phyloP scores from a whole-genome alignment of 2,329 filamentous ascomycete species.

The Dissoconium aciculare region DNA sequence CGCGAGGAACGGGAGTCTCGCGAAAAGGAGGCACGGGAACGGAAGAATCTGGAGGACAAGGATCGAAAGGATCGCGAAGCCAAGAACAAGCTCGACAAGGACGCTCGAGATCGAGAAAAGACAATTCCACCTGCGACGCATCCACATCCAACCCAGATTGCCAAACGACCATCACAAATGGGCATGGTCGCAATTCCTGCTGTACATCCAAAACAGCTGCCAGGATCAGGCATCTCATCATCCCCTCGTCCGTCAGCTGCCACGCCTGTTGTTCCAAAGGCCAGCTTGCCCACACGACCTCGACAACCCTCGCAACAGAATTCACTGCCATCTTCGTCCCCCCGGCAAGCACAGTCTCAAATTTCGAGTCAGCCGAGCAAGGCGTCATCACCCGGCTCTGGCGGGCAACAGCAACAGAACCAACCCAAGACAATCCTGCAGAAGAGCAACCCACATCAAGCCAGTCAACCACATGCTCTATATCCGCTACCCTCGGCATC shows the following conservation, averaged over 20 bases:
- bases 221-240: slow-evolving; percentile 36
- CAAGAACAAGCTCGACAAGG: slow-evolving; percentile 30
- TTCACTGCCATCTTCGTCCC: slow-evolving; percentile 51
- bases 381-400: slow-evolving; percentile 44
- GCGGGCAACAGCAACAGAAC: slow-evolving; percentile 48
- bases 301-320: slow-evolving; percentile 70
- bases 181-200: slow-evolving; percentile 41
- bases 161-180: slow-evolving; percentile 45
- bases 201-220: slow-evolving; percentile 38
- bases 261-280: slow-evolving; percentile 70
- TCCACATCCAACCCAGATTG: slow-evolving; percentile 28
- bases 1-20: slow-evolving; percentile 46
- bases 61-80: slow-evolving; percentile 49
- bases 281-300: slow-evolving; percentile 61
- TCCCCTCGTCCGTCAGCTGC: slow-evolving; percentile 70
- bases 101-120: slow-evolving; percentile 23
- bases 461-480: slow-evolving; percentile 33
- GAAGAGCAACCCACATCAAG: slow-evolving; percentile 41
- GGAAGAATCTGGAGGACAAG: slow-evolving; percentile 42
- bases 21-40: slow-evolving; percentile 63
- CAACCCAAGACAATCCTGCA: slow-evolving; percentile 47
- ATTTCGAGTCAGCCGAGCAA: slow-evolving; percentile 32
- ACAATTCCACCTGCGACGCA: slow-evolving; percentile 28
- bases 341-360: slow-evolving; percentile 47
- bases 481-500: slow-evolving; percentile 11